Base-by-base conservation (phyloP, 2,329 filamentous ascomycete species). In the Nigrospora oryzae region DNA sequence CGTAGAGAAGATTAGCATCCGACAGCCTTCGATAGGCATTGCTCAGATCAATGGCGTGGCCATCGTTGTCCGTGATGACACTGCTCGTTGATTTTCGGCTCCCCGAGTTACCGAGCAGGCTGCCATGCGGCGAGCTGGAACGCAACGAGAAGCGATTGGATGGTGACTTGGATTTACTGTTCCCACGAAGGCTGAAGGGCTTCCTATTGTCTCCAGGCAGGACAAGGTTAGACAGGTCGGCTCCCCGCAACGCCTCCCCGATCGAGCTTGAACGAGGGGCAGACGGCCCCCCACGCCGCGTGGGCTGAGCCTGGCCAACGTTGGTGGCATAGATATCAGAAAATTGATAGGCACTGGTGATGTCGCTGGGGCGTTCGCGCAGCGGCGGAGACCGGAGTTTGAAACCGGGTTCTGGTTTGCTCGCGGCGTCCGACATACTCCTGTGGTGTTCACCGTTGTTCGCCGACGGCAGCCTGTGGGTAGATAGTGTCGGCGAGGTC, bases 21-120 rank as follows among this genome's bases (percentile, higher is more conserved):
- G 85, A 88, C 15, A 89, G 66, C 47, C 79, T 76, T 42, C 82
- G 74, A 57, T 89, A 87, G 4, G 84, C 83, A 50, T 71, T 83
- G 47, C 75, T 79, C 63, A 86, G 77, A 57, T 89, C 83, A 42
- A 89, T 67, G 2, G 77, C 61, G 39, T 76, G 73, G 11, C 79
- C 81, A 36, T 42, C 40, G 44, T 80, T 79, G 36, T 79, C 75
- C 4, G 85, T 70, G 38, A 79, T 68, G 13, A 75, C 66, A 38
- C 66, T 70, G 40, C 59, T 59, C 52, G 23, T 65, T 58, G 36
- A 60, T 19, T 52, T 53, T 14, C 45, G 51, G 61, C 38, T 60
- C 54, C 56, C 72, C 53, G 62, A 65, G 48, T 52, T 61, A 50
- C 51, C 68, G 47, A 62, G 47, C 36, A 63, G 43, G 28, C 48